A percentile compares a stretch with the other conserved stretches of the same genome.
phyloP scores from a whole-genome alignment of 176 grass and related monocot genomes.

The Elaeis guineensis region DNA sequence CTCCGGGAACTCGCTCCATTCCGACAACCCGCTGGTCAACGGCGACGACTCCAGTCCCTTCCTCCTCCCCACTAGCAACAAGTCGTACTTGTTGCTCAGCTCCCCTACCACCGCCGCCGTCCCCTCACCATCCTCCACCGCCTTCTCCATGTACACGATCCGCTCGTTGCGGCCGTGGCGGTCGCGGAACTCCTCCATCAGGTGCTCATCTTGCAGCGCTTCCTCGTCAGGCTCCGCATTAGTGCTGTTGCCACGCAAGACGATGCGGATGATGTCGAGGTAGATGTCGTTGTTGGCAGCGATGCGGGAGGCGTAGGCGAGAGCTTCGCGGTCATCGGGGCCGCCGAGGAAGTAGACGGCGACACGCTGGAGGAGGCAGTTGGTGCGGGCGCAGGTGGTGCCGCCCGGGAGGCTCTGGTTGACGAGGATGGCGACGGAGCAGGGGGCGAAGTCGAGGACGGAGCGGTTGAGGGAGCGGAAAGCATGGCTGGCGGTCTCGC shows the following conservation, averaged over 20 bases:
- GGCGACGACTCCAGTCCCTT: slow-evolving; percentile 19
- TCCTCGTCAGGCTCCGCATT: slow-evolving; percentile 15
- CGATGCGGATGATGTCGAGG: slow-evolving; percentile 50
- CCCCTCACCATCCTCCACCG: slow-evolving; percentile 25
- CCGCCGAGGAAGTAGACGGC: slow-evolving; percentile 67
- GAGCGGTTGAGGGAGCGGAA: slow-evolving; percentile 41
- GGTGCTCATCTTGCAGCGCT: slow-evolving; percentile 2
- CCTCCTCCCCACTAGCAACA: slow-evolving; percentile 28
- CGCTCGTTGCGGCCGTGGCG: not conserved
- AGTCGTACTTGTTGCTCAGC: slow-evolving; percentile 24
- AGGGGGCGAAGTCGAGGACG: slow-evolving; percentile 56
- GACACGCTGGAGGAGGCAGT: slow-evolving; percentile 41
- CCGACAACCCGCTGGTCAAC: slow-evolving; percentile 9
- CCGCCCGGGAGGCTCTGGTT: slow-evolving; percentile 46
- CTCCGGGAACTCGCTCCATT: no score
- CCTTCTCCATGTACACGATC: slow-evolving; percentile 14
- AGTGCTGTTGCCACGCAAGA: slow-evolving; percentile 19
- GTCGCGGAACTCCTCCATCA: not conserved
- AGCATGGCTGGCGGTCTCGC: slow-evolving; percentile 35
- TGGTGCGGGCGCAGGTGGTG: slow-evolving; percentile 42
- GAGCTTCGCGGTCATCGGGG: slow-evolving; percentile 57
- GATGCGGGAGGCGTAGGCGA: slow-evolving; percentile 40
- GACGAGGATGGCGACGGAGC: slow-evolving; percentile 76
- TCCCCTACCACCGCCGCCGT: slow-evolving; percentile 12
- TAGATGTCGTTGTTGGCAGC: slow-evolving; percentile 1